Evolutionary conservation across 2,329 filamentous ascomycete genomes (phyloP), one percentile per base, ranked within the genome.

Genomic region (Scytalidium lignicola): DNA sequence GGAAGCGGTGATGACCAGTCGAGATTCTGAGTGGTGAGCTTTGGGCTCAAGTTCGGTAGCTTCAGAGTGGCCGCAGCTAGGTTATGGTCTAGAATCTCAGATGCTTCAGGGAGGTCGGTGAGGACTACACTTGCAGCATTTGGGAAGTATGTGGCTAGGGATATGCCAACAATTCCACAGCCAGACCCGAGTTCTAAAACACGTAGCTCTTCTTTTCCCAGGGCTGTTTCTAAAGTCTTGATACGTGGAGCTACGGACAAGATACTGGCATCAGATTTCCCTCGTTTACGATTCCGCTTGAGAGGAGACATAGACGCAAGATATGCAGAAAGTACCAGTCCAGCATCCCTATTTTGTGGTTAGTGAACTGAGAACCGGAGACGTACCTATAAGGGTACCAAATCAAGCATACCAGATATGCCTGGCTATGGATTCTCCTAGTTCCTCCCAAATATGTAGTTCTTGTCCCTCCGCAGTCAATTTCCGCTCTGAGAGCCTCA

Each of bases 381-480:
- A 58, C 54, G 29, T 58, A 58, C 54, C 53, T 58, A 50, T 5
- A 29, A 13, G 23, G 19, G 28, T 48, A 41, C 40, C 44, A 45
- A 52, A 37, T 8, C 39, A 49, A 50, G 48, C 58, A 51, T 71
- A 84, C 85, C 85, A 88, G 44, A 88, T 73, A 67, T 88, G 85
- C 40, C 83, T 72, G 5, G 85, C 85, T 59, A 88, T 88, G 62
- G 82, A 86, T 59, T 88, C 84, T 3, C 84, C 83, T 0, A 82
- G 85, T 59, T 88, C 85, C 62, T 88, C 85, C 71, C 79, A 83
- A 41, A 88, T 76, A 28, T 65, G 65, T 9, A 65, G 48, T 17
- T 52, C 42, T 17, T 19, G 29, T 12, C 19, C 43, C 12, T 29
- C 29, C 23, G 18, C 20, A 4, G 26, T 26, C 37, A 64, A 59